phyloP scores from a whole-genome alignment of 2,329 filamentous ascomycete species.

The Xylaria sp. region DNA sequence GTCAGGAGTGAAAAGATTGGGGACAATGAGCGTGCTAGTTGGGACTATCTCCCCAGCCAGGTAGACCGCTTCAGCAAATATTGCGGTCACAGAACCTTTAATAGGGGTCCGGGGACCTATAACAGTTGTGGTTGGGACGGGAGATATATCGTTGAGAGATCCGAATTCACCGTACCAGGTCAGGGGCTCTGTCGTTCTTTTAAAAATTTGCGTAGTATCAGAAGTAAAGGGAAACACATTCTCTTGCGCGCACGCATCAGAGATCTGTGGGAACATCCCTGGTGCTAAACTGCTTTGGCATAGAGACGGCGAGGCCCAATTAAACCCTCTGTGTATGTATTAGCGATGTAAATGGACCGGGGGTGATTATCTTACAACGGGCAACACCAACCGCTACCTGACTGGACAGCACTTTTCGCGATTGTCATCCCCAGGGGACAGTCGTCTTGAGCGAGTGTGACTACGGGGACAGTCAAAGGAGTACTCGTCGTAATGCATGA shows the following conservation, averaged over 20 bases:
- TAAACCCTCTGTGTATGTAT: constrained; percentile 13
- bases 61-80: constrained; percentile 15
- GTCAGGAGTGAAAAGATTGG: neutral
- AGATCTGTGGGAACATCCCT: neutral
- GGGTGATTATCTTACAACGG: constrained; percentile 8
- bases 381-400: constrained; percentile 13
- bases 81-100: neutral
- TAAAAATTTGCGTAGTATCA: neutral
- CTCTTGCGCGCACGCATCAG: neutral
- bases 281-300: constrained; percentile 12
- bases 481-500: constrained; percentile 2
- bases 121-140: neutral
- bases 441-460: constrained; percentile 1
- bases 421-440: constrained; percentile 17
- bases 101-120: neutral
- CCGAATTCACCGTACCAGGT: neutral
- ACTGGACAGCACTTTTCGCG: neutral
- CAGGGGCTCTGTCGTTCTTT: neutral
- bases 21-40: neutral
- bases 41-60: neutral
- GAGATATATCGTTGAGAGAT: neutral
- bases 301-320: neutral
- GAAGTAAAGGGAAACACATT: neutral
- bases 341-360: neutral
- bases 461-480: neutral